Evolutionary conservation across 2,329 filamentous ascomycete genomes (phyloP), one percentile per base, ranked within the genome.

Genomic region (Beauveria bassiana): DNA sequence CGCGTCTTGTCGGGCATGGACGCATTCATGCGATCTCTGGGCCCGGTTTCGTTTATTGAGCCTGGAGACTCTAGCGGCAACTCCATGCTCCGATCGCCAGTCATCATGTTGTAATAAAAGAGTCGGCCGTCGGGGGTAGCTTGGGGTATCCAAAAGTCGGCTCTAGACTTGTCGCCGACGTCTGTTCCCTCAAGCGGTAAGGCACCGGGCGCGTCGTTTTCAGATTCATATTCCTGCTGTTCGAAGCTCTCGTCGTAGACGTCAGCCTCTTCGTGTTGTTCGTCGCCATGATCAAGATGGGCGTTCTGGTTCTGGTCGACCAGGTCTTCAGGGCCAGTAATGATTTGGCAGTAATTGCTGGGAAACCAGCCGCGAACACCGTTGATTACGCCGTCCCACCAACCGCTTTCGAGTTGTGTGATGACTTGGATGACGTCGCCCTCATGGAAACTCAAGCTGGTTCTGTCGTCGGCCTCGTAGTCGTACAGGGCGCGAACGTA

Each of bases 311-410:
- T 78, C 16, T 81, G 77, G 59, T 90, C 86, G 47, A 84, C 81
- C 34, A 88, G 79, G 65, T 96, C 90, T 68, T 91, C 88, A 56
- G 88, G 83, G 68, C 86, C 87, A 63, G 86, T 84, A 68, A 98
- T 89, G 65, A 95, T 86, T 66, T 91, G 87, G 78, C 95, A 98
- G 78, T 99, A 99, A 75, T 99, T 99, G 81, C 93, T 98, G 43
- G 95, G 95, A 74, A 99, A 99, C 95, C 95, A 99, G 73, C 95
- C 95, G 72, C 95, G 88, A 68, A 96, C 90, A 63, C 93, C 91
- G 70, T 97, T 95, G 73, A 99, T 96, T 61, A 99, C 91, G 54
- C 95, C 95, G 77, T 99, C 95, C 95, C 95, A 99, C 95, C 95
- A 99, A 61, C 95, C 95, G 70, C 93, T 98, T 75, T 99, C 95